Conservation (phyloP, 495 filamentous ascomycete species). For the Aspergillus asperescens region DNA sequence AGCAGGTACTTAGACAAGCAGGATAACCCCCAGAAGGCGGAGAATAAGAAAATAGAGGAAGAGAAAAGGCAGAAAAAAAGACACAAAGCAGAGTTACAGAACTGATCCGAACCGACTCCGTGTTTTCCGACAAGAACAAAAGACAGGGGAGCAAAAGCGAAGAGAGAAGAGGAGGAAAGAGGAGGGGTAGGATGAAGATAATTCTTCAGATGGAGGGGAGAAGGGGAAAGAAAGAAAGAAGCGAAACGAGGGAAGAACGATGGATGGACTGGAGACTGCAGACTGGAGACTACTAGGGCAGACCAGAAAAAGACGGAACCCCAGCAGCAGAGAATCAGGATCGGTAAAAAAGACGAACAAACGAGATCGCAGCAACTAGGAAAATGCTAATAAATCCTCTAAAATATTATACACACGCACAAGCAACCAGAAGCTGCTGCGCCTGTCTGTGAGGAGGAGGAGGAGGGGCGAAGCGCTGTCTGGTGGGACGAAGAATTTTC, state of each 20-base stretch:
- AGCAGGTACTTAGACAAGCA: slow-evolving; percentile 25
- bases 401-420: slow-evolving; percentile 20
- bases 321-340: slow-evolving; percentile 11
- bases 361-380: slow-evolving; percentile 8
- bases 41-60: slow-evolving; percentile 34
- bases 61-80: slow-evolving; percentile 32
- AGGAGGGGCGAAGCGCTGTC: slow-evolving; percentile 21
- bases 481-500: slow-evolving; percentile 21
- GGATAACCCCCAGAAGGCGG: slow-evolving; percentile 32
- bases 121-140: slow-evolving; percentile 41
- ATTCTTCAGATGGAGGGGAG: slow-evolving; percentile 36
- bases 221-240: slow-evolving; percentile 22
- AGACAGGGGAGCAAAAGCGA: slow-evolving; percentile 30
- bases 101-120: slow-evolving; percentile 42
- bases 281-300: slow-evolving; percentile 19
- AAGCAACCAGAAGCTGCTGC: slow-evolving; percentile 10
- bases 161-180: slow-evolving; percentile 34
- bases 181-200: slow-evolving; percentile 40
- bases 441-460: slow-evolving; percentile 17
- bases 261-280: slow-evolving; percentile 18
- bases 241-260: slow-evolving; percentile 16
- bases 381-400: slow-evolving; percentile 9
- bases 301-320: slow-evolving; percentile 23
- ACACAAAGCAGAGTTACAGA: slow-evolving; percentile 30
- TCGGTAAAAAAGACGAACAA: slow-evolving; percentile 20